Conservation (phyloP, 768 basidiomycete species). For the Termitomyces sp. region DNA sequence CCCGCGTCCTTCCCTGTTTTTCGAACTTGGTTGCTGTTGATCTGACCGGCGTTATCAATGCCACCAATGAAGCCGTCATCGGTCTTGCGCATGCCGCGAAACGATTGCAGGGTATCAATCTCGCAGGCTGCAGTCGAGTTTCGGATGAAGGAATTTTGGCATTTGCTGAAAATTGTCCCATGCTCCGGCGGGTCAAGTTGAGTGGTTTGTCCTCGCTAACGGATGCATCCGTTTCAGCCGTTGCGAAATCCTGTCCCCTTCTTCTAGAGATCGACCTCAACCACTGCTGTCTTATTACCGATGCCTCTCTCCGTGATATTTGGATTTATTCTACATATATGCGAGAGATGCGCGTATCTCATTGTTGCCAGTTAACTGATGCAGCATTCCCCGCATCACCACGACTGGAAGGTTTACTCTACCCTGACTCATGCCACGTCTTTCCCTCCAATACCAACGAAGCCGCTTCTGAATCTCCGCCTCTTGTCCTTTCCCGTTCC, state of each 20-base stretch:
- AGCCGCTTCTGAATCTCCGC: constrained; percentile 45
- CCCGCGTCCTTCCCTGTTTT: constrained; percentile 60
- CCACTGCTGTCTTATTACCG: constrained; percentile 72
- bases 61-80: constrained; percentile 66
- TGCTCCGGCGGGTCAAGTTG: constrained; percentile 87
- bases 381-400: constrained; percentile 78
- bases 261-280: constrained; percentile 94
- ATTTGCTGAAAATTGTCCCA: constrained; percentile 67
- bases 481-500: constrained; percentile 55
- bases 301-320: constrained; percentile 73
- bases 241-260: constrained; percentile 76
- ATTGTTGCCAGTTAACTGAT: constrained; percentile 75
- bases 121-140: constrained; percentile 76
- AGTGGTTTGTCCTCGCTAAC: constrained; percentile 73
- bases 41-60: constrained; percentile 64
- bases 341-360: constrained; percentile 86
- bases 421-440: constrained; percentile 32
- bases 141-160: constrained; percentile 75
- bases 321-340: constrained; percentile 79
- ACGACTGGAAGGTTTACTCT: constrained; percentile 28
- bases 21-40: constrained; percentile 84
- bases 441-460: constrained; percentile 33
- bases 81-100: constrained; percentile 65
- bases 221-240: constrained; percentile 65
- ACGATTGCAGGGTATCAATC: constrained; percentile 87